phyloP scores from a whole-genome alignment of 345 rosid genomes.

The Geranium rotundifolium region DNA sequence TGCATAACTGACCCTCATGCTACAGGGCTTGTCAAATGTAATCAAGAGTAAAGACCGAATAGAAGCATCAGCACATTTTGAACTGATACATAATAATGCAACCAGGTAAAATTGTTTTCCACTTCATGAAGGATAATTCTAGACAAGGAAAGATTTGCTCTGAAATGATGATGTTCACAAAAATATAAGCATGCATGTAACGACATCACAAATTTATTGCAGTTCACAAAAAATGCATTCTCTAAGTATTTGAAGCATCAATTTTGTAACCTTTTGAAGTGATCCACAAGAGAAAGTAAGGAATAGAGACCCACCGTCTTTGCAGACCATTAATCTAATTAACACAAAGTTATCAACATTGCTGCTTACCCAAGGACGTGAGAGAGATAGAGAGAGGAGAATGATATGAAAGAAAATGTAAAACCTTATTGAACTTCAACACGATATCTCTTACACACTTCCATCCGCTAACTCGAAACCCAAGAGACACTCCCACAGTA shows the following conservation, averaged over 20 bases:
- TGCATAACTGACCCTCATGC: not conserved
- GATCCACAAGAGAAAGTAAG: not conserved
- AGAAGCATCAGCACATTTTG: not conserved
- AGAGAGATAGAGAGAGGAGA: slow-evolving; percentile 3
- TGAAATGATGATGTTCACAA: not conserved
- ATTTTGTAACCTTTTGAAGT: not conserved
- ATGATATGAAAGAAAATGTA: not conserved
- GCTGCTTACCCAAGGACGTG: not conserved
- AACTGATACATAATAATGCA: not conserved
- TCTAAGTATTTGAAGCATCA: not conserved
- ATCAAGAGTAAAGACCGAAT: not conserved
- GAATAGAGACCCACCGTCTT: no score
- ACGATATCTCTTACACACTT: slow-evolving; percentile 73
- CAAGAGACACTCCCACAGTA: slow-evolving; percentile 61
- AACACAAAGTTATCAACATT: not conserved
- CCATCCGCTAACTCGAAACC: slow-evolving; percentile 86
- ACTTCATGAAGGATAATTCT: not conserved
- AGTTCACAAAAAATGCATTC: not conserved
- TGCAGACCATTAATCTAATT: no score
- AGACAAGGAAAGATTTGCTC: not conserved
- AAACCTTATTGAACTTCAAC: slow-evolving; percentile 82
- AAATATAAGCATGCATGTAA: no score
- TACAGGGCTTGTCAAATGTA: not conserved
- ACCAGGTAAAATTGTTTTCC: not conserved
- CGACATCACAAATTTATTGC: not conserved